Base-by-base conservation (phyloP, 371 early-diverging fungal species). In the Mortierella sp. region DNA sequence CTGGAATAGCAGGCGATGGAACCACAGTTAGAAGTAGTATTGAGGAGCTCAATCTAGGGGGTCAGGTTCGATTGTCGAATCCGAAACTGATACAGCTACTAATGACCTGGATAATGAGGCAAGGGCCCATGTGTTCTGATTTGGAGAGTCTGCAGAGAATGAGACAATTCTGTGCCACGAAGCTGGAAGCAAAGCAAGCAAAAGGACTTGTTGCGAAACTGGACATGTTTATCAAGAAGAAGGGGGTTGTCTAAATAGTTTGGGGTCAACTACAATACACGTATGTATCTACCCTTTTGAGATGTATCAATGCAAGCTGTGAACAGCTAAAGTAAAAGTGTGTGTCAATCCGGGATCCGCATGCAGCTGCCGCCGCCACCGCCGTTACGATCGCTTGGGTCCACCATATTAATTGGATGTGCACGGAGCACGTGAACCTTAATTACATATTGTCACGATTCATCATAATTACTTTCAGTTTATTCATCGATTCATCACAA, bases 31-130 rank as follows among this genome's bases (percentile, higher is more conserved):
- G 21, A 50, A 63, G 21, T 6, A 32, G 38, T 5, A 16, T 16
- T 47, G 77, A 64, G 2, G 21, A 36, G n/a, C n/a, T 79, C 1
- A 22, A 10, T 55, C 55, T 28, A 55, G 28, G 13, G 28, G 19
- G 28, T 24, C 55, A 24, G 10, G 28, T 55, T 28, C 70, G 70
- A 19, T 57, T 79, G n/a, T 60, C 68, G 19, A 74, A 65, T 28
- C 28, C 52, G n/a, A 70, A 65, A 11, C 57, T 79, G 33, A 21
- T 70, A 28, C 80, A 74, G 32, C 21, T 79, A 19, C n/a, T 79
- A 21, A 62, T 74, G 74, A 59, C 60, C 7, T 79, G 80, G 80
- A 67, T 63, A 10, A 52, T 74, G 45, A 70, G 72, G 2, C 80
- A 79, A 3, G 80, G 80, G 0, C 74, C 75, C 0, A 8, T 47